Conservation (phyloP, 306 rosid genomes). For the Trifolium pratense region DNA sequence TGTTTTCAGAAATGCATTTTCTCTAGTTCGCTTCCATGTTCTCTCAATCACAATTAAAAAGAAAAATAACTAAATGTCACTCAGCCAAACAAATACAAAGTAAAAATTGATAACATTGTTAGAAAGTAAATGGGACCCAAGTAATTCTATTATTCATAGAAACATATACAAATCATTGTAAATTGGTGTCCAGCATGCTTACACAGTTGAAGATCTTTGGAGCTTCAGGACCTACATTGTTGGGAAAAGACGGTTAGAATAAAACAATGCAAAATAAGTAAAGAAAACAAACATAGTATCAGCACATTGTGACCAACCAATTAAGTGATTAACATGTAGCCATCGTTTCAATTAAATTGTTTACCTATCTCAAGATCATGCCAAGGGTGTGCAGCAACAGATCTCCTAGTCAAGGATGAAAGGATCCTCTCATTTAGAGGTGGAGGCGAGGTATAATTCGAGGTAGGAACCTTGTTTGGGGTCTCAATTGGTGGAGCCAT, state of each 20-base stretch:
- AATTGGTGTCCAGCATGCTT: slow-evolving; percentile 48
- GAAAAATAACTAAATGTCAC: too few relatives aligned
- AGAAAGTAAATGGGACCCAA: neutral
- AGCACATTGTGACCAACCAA: neutral
- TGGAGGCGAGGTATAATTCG: slow-evolving; percentile 51
- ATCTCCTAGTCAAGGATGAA: slow-evolving; percentile 91
- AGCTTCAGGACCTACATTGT: slow-evolving; percentile 84
- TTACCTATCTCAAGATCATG: slow-evolving; percentile 99
- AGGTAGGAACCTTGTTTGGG: slow-evolving; percentile 46
- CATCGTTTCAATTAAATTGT: slow-evolving; percentile 2
- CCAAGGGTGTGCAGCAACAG: slow-evolving; percentile 99
- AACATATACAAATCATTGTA: slow-evolving; percentile 3
- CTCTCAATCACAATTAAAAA: neutral
- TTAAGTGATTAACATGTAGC: neutral
- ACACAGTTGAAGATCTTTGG: slow-evolving; percentile 91
- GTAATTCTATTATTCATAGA: neutral
- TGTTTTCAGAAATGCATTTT: neutral
- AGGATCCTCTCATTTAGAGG: slow-evolving; percentile 97
- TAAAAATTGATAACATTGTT: neutral
- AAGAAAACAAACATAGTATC: neutral
- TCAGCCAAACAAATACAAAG: neutral
- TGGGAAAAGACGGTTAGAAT: slow-evolving; percentile 26
- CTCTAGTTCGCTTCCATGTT: neutral
- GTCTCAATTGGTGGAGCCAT: slow-evolving; percentile 83
- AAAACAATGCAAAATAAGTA: neutral